A percentile compares a stretch with the other conserved stretches of the same genome.
Evolutionary conservation across 192 early-diverging fungal genomes (phyloP).

Genomic region (Umbelopsis sp.): DNA sequence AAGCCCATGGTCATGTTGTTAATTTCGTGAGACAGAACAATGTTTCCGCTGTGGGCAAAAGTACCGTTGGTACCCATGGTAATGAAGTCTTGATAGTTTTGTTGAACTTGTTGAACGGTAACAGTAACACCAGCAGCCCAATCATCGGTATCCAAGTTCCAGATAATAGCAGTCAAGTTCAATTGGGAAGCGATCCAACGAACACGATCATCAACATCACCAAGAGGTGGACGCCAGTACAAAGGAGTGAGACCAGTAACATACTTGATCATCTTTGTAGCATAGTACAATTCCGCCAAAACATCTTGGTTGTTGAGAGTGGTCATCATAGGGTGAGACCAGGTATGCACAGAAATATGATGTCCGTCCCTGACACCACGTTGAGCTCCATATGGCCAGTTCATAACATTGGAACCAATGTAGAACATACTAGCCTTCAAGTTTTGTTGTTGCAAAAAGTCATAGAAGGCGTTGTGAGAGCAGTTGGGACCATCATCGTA

Average conservation of each 20-base stretch:
- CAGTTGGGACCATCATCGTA: constrained; percentile 62
- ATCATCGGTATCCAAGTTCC: constrained; percentile 60
- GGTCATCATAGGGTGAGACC: constrained; percentile 59
- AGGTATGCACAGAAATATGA: constrained; percentile 66
- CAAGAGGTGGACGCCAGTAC: constrained; percentile 54
- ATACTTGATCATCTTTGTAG: constrained; percentile 56
- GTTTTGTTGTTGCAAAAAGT: constrained; percentile 47
- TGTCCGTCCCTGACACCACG: constrained; percentile 56
- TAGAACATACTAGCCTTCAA: constrained; percentile 47
- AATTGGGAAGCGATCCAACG: constrained; percentile 53
- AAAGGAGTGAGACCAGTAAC: constrained; percentile 51
- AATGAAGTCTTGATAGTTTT: constrained; percentile 37
- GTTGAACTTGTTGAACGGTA: constrained; percentile 24
- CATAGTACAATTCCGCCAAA: constrained; percentile 60
- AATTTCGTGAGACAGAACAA: constrained; percentile 43
- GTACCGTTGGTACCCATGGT: constrained; percentile 35
- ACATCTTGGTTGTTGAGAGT: constrained; percentile 48
- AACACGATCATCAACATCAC: constrained; percentile 58
- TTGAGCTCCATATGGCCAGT: constrained; percentile 42
- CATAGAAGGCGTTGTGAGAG: constrained; percentile 46
- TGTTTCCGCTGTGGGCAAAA: constrained; percentile 33
- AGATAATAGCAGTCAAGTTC: constrained; percentile 52
- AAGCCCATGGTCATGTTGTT: constrained; percentile 41
- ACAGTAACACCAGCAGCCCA: constrained; percentile 38
- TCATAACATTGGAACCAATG: constrained; percentile 43